phyloP scores from a whole-genome alignment of 805 yeast genomes.

The Suhomyces sp. region DNA sequence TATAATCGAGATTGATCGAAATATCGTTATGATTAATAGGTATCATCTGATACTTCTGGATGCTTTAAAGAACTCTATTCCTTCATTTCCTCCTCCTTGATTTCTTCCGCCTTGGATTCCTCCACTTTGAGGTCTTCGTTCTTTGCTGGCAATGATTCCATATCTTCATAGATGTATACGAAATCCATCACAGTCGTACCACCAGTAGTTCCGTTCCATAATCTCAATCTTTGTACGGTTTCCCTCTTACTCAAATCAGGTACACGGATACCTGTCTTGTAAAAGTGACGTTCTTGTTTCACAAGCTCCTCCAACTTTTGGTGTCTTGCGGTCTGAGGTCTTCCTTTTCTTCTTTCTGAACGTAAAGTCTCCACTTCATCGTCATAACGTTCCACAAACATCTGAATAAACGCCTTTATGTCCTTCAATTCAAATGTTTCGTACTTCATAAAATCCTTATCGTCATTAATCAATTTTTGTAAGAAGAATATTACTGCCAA shows the following conservation, averaged over 20 bases:
- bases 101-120: too few relatives aligned
- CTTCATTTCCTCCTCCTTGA: too few relatives aligned
- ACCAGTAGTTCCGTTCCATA: constrained; percentile 84
- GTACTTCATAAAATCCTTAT: constrained; percentile 28
- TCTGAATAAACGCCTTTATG: constrained; percentile 57
- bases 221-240: constrained; percentile 58
- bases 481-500: constrained; percentile 57
- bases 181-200: constrained; percentile 65
- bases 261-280: constrained; percentile 61
- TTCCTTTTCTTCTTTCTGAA: constrained; percentile 73
- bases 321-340: constrained; percentile 78
- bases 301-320: constrained; percentile 60
- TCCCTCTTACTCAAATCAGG: constrained; percentile 69
- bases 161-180: constrained; percentile 33
- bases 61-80: too few relatives aligned
- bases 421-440: constrained; percentile 54
- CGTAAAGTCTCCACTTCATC: constrained; percentile 69
- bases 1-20: too few relatives aligned
- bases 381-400: constrained; percentile 66
- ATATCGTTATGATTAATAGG: too few relatives aligned
- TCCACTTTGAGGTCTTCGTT: too few relatives aligned
- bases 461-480: constrained; percentile 51
- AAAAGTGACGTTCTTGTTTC: constrained; percentile 62
- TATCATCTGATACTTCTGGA: too few relatives aligned
- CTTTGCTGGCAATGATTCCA: constrained; percentile 23